Evolutionary conservation across 495 filamentous ascomycete genomes (phyloP), one percentile per base, ranked within the genome.

Genomic region (Lasiosphaeris hirsuta): DNA sequence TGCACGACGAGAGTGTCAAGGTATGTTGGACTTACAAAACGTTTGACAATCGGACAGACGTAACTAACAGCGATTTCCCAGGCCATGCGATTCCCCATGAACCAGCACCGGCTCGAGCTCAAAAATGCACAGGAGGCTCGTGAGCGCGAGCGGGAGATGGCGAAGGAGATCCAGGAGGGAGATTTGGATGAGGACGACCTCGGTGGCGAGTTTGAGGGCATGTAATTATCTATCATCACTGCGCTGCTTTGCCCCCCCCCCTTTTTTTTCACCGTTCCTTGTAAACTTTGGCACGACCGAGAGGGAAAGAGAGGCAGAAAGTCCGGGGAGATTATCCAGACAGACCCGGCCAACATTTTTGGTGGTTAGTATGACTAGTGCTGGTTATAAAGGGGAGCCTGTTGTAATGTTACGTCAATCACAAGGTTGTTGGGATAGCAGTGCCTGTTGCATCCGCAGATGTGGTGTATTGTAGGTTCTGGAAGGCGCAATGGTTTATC

Each of bases 81-180:
- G 90, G 93, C 94, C 18, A 98, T 98, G 94, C 82, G 95, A 13
- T 98, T 96, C 78, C 94, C 94, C 8, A 96, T 97, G 93, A 97
- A 98, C 75, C 92, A 96, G 76, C 93, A 97, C 75, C 83, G 94
- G n/a, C 79, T 96, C 33, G 94, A 97, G 74, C 78, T 97, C 49
- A 96, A 96, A 85, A 97, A 94, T 66, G 94, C 95, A 2, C 92
- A 96, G 72, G 94, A 97, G 75, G 94, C 94, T 15, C 85, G 94
- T 41, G 94, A 98, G 75, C 82, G 94, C 40, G 94, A 98, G 77
- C 80, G 95, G 30, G 94, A 98, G 72, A 80, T 98, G 74, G 94
- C 93, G 46, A 98, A 97, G 83, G 94, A 98, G 81, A 98, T 98
- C 65, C 90, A 96, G 73, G 94, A 97, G 60, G 94, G 95, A 13